Evolutionary conservation across 2,329 filamentous ascomycete species (phyloP), one percentile per base, ranked within the genome.

Genomic region (Pseudogymnoascus sp.): DNA sequence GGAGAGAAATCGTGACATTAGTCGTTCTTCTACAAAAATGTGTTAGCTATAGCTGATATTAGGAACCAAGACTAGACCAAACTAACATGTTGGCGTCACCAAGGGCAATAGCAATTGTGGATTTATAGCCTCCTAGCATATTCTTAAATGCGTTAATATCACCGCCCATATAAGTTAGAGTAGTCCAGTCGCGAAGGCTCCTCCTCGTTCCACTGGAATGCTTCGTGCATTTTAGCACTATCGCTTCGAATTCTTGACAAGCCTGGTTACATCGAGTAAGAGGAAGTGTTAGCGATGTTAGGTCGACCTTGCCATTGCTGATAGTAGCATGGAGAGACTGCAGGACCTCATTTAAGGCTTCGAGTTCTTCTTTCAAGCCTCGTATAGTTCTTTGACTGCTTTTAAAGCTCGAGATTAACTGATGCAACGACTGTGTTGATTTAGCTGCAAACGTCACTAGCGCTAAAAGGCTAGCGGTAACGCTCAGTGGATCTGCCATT

Each of bases 101-200:
- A 23, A 46, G 42, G 21, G 42, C 42, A 46, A 46, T 46, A 46
- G 42, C 42, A 25, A 46, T 46, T 23, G 42, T 46, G 21, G 42
- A 46, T 46, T 46, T 46, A 14, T 46, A 46, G 42, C 42, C 42
- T 23, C 42, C 42, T 46, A 46, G 42, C 42, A 46, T 46, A 46
- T 46, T 46, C 42, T 46, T 46, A 46, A 46, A 46, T 14, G 42
- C 42, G 42, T 43, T 25, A 23, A 46, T 46, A 25, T 46, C 42
- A 46, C 42, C 11, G 21, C 18, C 42, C 11, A 46, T 46, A 46
- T 46, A 46, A 46, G 42, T 46, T 14, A 46, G 42, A 7, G 42
- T 23, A 25, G 42, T 46, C 42, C 42, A 46, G 21, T 46, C 21
- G 42, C 42, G 21, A 46, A 46, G 4, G 42, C 42, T 46, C 42